A percentile compares a stretch with the other conserved stretches of the same genome.
Evolutionary conservation across 2,329 filamentous ascomycete genomes (phyloP).

Genomic region (Endoconidiophora polonica): DNA sequence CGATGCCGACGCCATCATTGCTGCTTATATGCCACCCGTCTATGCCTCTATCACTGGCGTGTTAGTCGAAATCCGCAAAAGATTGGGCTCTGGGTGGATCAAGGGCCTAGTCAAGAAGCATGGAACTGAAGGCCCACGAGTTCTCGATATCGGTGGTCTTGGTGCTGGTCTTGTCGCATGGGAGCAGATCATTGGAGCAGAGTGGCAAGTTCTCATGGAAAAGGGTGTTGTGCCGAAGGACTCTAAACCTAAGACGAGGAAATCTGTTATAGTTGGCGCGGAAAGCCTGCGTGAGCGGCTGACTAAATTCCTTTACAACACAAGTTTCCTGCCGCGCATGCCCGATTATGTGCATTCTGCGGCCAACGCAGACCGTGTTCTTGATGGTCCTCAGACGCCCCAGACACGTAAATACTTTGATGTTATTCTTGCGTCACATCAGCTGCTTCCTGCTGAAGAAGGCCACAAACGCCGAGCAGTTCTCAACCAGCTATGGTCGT

Average conservation of each 20-base stretch:
- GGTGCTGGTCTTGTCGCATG: slow-evolving; percentile 61
- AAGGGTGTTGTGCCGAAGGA: slow-evolving; percentile 22
- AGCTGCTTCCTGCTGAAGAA: slow-evolving; percentile 59
- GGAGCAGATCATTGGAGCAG: slow-evolving; percentile 61
- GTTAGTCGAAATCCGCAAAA: slow-evolving; percentile 56
- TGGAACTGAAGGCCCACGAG: slow-evolving; percentile 38
- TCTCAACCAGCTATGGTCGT: slow-evolving; percentile 75
- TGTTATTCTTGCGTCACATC: slow-evolving; percentile 76
- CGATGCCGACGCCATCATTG: slow-evolving; percentile 56
- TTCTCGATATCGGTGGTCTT: slow-evolving; percentile 59
- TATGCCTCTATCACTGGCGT: slow-evolving; percentile 53
- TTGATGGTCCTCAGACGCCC: slow-evolving; percentile 39
- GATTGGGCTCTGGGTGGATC: slow-evolving; percentile 56
- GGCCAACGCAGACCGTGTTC: slow-evolving; percentile 37
- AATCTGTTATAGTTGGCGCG: slow-evolving; percentile 65
- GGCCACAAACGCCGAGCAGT: slow-evolving; percentile 62
- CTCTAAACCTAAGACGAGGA: slow-evolving; percentile 44
- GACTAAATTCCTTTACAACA: slow-evolving; percentile 66
- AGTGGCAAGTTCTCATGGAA: slow-evolving; percentile 57
- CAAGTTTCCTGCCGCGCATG: slow-evolving; percentile 80
- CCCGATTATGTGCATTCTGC: slow-evolving; percentile 64
- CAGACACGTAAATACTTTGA: slow-evolving; percentile 65
- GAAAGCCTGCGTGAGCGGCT: slow-evolving; percentile 58
- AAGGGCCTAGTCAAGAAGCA: slow-evolving; percentile 42
- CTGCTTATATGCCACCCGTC: slow-evolving; percentile 50